Evolutionary conservation across 1,284 basidiomycete genomes (phyloP), one percentile per base, ranked within the genome.

Genomic region (Malassezia furfur): DNA sequence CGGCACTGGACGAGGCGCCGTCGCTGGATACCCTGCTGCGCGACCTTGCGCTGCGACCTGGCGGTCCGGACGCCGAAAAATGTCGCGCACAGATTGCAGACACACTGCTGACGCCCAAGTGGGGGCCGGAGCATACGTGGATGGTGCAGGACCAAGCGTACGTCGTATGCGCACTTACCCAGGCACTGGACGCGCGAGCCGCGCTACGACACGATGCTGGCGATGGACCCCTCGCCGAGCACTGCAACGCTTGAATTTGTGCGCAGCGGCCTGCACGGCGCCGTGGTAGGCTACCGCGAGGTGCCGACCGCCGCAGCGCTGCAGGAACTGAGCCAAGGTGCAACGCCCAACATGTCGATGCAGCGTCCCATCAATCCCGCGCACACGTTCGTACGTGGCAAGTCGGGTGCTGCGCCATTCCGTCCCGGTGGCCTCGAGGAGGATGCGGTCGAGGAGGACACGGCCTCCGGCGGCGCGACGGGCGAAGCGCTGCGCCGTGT

Each of bases 311-410:
- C 54, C 5, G 48, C 59, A 1, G 55, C 60, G 8, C 39, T 62
- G 19, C 54, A 61, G 19, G 62, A 68, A 43, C 56, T 60, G 10
- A 62, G 57, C 38, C 65, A 54, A 14, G 68, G 57, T 5, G 88
- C 87, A 8, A 87, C 88, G 38, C 40, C 64, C n/a, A 61, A 65
- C 35, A 47, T 34, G 55, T 61, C 15, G n/a, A 50, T 19, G 53
- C 47, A 31, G 47, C 59, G 7, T 53, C 52, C 37, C 38, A 55
- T 38, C 40, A 59, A 38, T 11, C 32, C 37, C 48, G 57, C 50
- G 21, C 35, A 30, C 36, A 41, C 19, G 19, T 64, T 57, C 45
- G 62, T 64, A 25, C 57, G 63, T 14, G 64, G 64, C 17, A 48
- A 50, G 28, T 43, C 48, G n/a, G 56, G 57, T 15, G 39, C 55